phyloP scores from a whole-genome alignment of 208 protist species.

The Leishmania gerbilli region DNA sequence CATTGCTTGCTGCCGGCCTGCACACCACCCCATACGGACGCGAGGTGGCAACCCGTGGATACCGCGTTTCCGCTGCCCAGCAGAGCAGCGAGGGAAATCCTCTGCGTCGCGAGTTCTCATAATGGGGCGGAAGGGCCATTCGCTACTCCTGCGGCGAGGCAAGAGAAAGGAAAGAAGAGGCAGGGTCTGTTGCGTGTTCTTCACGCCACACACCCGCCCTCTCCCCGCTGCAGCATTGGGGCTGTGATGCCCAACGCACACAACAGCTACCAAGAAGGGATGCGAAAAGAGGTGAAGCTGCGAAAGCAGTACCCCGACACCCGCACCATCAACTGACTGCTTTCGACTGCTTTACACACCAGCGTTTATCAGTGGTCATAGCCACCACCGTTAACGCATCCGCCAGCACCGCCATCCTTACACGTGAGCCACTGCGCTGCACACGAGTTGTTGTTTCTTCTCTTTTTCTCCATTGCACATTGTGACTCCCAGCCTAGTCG shows the following conservation, averaged over 20 bases:
- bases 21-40: constrained; percentile 80
- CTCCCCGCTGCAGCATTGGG: neutral
- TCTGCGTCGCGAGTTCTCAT: constrained; percentile 39
- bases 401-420: neutral
- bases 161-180: neutral
- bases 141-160: neutral
- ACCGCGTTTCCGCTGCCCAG: constrained; percentile 65
- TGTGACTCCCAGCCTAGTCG: too few species aligned
- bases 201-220: neutral
- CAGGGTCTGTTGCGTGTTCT: too few species aligned
- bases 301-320: neutral
- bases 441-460: neutral
- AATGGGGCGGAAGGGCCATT: neutral
- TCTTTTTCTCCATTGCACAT: neutral
- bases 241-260: neutral
- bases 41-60: constrained; percentile 65
- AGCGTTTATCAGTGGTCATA: neutral
- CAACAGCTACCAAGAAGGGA: neutral
- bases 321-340: neutral
- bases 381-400: neutral
- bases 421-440: neutral
- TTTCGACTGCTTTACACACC: neutral
- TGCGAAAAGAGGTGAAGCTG: neutral
- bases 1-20: constrained; percentile 72
- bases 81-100: constrained; percentile 79